A percentile compares a stretch with the other conserved stretches of the same genome.
phyloP scores from a whole-genome alignment of 148 eudicot species.

The Camellia japonica region DNA sequence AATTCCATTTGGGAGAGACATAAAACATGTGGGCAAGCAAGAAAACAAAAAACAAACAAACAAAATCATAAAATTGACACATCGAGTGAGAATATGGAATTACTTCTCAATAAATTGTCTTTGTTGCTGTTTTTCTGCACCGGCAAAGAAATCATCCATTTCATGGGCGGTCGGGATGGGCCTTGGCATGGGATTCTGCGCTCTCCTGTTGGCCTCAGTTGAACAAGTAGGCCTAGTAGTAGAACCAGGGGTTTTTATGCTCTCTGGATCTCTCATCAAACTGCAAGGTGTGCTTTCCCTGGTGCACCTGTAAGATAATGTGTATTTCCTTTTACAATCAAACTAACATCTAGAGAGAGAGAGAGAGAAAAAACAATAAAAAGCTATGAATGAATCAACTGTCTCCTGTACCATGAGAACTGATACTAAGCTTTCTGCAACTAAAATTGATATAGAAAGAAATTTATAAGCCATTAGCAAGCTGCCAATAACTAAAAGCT shows the following conservation, averaged over 20 bases:
- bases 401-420: neutral
- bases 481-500: conserved; percentile 9
- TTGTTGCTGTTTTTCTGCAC: conserved; percentile 39
- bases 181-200: conserved; percentile 21
- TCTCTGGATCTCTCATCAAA: conserved; percentile 40
- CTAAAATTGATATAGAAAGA: neutral
- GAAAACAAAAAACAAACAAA: neutral
- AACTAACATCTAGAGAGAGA: neutral
- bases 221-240: conserved; percentile 29
- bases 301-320: conserved; percentile 37
- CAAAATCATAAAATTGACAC: too few species aligned
- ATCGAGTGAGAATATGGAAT: neutral
- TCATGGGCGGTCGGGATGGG: conserved; percentile 37
- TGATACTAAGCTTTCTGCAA: neutral
- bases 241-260: conserved; percentile 43
- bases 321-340: neutral
- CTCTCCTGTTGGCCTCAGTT: conserved; percentile 16
- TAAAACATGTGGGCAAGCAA: neutral
- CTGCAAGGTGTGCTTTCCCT: conserved; percentile 68
- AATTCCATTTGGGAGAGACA: neutral
- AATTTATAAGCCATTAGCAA: neutral
- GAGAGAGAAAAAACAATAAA: neutral
- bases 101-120: conserved; percentile 48
- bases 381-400: neutral
- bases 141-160: conserved; percentile 44